Conservation (phyloP, 768 basidiomycete genomes). For the Phanerochaete carnosa region DNA sequence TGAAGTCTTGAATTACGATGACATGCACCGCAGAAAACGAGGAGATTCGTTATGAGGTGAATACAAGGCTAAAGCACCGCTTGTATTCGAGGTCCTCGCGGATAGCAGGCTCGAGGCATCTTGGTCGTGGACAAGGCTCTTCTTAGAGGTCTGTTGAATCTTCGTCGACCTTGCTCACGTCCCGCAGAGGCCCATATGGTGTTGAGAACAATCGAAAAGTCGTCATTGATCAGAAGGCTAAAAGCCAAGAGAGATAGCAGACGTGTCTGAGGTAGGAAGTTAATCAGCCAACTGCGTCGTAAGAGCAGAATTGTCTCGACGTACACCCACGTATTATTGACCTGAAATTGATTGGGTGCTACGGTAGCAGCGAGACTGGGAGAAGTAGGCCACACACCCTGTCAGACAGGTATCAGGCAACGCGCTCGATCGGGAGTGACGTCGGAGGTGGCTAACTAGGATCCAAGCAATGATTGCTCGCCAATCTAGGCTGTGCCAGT, state of each 20-base stretch:
- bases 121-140: background rate
- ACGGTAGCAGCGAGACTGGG: conserved; percentile 27
- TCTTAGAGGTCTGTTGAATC: background rate
- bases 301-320: background rate
- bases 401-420: background rate
- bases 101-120: no score
- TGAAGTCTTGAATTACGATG: no score
- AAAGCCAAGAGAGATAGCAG: conserved; percentile 9
- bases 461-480: conserved; percentile 25
- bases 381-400: conserved; percentile 30
- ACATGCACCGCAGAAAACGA: no score
- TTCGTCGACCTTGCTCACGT: conserved; percentile 18
- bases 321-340: conserved; percentile 24
- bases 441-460: conserved; percentile 19
- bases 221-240: conserved; percentile 19
- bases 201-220: conserved; percentile 15
- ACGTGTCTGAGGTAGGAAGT: conserved; percentile 6
- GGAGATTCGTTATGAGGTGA: no score
- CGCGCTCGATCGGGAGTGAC: background rate
- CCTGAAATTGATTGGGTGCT: conserved; percentile 14
- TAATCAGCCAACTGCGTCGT: background rate
- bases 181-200: conserved; percentile 17
- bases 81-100: no score
- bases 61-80: no score
- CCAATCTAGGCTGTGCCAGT: conserved; percentile 24